phyloP scores from a whole-genome alignment of 1,139 yeast genomes.

The Kodamaea arcana region DNA sequence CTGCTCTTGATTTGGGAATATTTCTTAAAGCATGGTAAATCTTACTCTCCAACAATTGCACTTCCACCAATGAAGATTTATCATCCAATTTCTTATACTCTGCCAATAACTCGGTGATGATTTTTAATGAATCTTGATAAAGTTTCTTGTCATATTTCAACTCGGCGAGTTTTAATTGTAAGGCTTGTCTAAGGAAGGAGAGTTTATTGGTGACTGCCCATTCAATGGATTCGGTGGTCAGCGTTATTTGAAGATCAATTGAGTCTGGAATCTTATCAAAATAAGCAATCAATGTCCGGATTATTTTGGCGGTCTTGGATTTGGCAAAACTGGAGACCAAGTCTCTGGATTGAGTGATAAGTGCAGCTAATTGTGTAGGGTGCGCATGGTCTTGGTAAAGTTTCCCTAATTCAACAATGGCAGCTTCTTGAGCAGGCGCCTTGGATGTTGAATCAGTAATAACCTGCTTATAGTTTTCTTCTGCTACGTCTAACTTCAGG shows the following conservation, averaged over 20 bases:
- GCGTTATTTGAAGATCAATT: slow-evolving; percentile 65
- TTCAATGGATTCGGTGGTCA: slow-evolving; percentile 75
- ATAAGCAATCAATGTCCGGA: slow-evolving; percentile 70
- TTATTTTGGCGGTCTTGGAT: slow-evolving; percentile 90
- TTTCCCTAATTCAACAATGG: slow-evolving; percentile 62
- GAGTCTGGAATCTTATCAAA: slow-evolving; percentile 68
- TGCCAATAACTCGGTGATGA: slow-evolving; percentile 66
- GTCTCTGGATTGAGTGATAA: slow-evolving; percentile 67
- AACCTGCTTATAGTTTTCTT: slow-evolving; percentile 46
- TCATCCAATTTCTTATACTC: slow-evolving; percentile 95
- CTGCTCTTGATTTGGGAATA: slow-evolving; percentile 87
- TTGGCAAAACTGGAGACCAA: slow-evolving; percentile 79
- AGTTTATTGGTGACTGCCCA: slow-evolving; percentile 87
- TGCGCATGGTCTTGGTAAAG: slow-evolving; percentile 46
- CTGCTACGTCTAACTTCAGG: slow-evolving; percentile 54
- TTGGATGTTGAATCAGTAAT: slow-evolving; percentile 33
- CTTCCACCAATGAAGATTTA: slow-evolving; percentile 91
- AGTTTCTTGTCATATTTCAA: slow-evolving; percentile 63
- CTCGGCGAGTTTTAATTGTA: slow-evolving; percentile 79
- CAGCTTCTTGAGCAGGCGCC: slow-evolving; percentile 53
- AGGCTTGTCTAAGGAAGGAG: slow-evolving; percentile 81
- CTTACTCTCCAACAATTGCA: slow-evolving; percentile 85
- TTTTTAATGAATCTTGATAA: slow-evolving; percentile 67
- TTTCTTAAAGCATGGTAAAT: slow-evolving; percentile 90
- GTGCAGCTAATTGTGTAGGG: slow-evolving; percentile 49